Percentiles rank a stretch among this genome's conserved stretches.
Conservation (phyloP, 1,139 yeast species). For the Yamadazyma friedrichii region DNA sequence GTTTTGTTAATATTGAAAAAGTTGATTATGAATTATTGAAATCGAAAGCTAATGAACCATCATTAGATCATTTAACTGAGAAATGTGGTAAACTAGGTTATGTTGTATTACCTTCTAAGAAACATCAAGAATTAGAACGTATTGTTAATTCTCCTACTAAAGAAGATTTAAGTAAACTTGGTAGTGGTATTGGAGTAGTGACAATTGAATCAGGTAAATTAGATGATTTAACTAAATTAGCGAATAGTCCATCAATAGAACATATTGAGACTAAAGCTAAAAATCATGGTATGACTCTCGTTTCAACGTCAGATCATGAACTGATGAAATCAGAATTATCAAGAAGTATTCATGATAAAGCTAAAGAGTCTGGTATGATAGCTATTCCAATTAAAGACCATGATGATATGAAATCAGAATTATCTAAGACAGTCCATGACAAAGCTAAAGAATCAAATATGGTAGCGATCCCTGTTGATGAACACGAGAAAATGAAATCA, state of each 20-base stretch:
- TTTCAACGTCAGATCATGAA: conserved; percentile 16
- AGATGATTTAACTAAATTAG: conserved; percentile 10
- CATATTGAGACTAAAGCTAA: conserved; percentile 23
- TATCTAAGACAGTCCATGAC: conserved; percentile 8
- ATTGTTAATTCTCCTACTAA: conserved; percentile 14
- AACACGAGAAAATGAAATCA: conserved; percentile 8
- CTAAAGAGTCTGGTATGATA: conserved; percentile 10
- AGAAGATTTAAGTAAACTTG: conserved; percentile 14
- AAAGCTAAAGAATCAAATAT: conserved; percentile 11
- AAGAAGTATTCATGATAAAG: conserved; percentile 10
- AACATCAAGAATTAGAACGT: conserved; percentile 6
- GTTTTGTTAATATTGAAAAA: conserved; percentile 16
- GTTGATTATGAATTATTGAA: conserved; percentile 19
- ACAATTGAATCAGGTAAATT: conserved; percentile 16
- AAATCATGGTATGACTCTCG: conserved; percentile 17
- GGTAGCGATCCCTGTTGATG: conserved; percentile 7
- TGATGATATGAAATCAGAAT: conserved; percentile 8
- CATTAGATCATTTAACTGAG: conserved; percentile 19
- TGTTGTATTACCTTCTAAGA: conserved; percentile 9
- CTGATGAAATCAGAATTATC: conserved; percentile 4
- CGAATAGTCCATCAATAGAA: conserved; percentile 11
- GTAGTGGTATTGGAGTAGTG: conserved; percentile 14
- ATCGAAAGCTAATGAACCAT: conserved; percentile 17
- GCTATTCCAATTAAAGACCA: conserved; percentile 7
- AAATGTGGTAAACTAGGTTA: conserved; percentile 15